These are phyloP conservation scores for Colletotrichum tropicale DNA, from an alignment of 2,329 filamentous ascomycete genomes.

Conservation along the genomic window DNA sequence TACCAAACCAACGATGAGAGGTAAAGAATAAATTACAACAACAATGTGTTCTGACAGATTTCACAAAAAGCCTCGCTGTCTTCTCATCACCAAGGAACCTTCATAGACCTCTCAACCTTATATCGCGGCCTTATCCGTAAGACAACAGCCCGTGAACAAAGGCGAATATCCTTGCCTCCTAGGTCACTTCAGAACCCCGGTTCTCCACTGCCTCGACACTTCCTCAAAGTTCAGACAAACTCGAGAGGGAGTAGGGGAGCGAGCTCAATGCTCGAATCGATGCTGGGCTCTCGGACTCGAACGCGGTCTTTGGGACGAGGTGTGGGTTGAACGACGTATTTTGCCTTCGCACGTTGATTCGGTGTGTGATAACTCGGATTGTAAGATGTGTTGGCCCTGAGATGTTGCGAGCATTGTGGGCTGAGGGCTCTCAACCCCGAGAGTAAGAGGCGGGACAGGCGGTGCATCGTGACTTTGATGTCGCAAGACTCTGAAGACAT, in stretches of 20 bases:
- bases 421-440: background rate
- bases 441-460: background rate
- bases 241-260: background rate
- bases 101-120: background rate
- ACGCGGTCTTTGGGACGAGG: background rate
- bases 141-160: background rate
- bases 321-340: background rate
- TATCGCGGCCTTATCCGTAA: background rate
- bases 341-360: accelerated
- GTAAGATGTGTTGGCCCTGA: background rate
- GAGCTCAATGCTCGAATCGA: background rate
- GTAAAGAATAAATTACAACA: background rate
- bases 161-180: background rate
- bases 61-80: too few relatives aligned
- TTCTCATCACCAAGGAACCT: background rate
- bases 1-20: background rate
- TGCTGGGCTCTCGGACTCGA: background rate
- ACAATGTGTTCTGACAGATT: background rate
- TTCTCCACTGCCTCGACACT: background rate
- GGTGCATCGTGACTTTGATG: background rate
- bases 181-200: background rate
- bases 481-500: background rate
- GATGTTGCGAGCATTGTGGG: background rate
- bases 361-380: background rate
- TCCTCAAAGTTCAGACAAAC: background rate